Percentiles rank a stretch among this genome's conserved stretches.
phyloP scores from a whole-genome alignment of 208 protist species.

The Blechomonas ayalai region DNA sequence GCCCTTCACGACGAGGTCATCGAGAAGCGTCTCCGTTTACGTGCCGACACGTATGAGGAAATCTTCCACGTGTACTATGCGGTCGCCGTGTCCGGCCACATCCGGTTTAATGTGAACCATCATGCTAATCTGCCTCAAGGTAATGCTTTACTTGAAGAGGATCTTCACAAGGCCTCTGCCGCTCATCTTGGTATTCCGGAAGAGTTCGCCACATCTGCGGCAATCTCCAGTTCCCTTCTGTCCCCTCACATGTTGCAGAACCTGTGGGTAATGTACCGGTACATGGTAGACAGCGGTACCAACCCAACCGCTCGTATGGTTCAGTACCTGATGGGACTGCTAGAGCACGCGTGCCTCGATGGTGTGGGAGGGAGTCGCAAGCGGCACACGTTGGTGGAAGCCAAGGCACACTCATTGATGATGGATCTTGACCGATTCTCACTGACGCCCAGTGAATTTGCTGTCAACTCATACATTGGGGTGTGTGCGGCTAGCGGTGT shows the following conservation, averaged over 20 bases:
- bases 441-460: slow-evolving; percentile 61
- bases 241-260: slow-evolving; percentile 22
- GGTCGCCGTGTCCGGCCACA: slow-evolving; percentile 19
- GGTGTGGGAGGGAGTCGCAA: too few relatives aligned
- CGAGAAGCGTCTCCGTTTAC: slow-evolving; percentile 46
- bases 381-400: slow-evolving; percentile 34
- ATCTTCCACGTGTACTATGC: slow-evolving; percentile 70
- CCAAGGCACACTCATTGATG: slow-evolving; percentile 68
- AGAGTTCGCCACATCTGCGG: slow-evolving; percentile 24
- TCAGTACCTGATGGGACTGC: slow-evolving; percentile 73
- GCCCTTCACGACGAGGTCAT: slow-evolving; percentile 61
- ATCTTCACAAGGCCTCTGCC: slow-evolving; percentile 11
- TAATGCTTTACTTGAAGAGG: slow-evolving; percentile 10
- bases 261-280: slow-evolving; percentile 73
- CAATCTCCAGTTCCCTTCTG: slow-evolving; percentile 31
- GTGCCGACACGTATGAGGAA: slow-evolving; percentile 76
- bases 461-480: slow-evolving; percentile 60
- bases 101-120: too few relatives aligned
- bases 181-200: slow-evolving; percentile 13
- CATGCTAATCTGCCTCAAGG: background rate
- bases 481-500: slow-evolving; percentile 49
- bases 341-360: slow-evolving; percentile 29
- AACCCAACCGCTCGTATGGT: slow-evolving; percentile 53
- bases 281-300: slow-evolving; percentile 78
- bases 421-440: slow-evolving; percentile 74